Evolutionary conservation across 352 stramenopile species (phyloP), one percentile per base, ranked within the genome.

Genomic region (Globisporangium radiosum): DNA sequence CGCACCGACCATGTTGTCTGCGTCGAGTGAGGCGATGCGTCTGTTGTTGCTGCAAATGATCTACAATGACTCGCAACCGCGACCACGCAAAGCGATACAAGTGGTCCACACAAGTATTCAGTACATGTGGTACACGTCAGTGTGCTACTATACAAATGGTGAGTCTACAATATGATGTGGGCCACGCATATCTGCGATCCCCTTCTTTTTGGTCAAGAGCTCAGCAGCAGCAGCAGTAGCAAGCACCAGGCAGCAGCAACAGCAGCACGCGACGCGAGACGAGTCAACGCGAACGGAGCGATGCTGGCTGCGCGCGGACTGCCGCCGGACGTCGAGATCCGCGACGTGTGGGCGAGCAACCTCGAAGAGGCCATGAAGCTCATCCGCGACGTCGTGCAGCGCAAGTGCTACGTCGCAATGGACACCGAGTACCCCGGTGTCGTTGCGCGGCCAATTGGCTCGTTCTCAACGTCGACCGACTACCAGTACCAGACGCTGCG

Each of bases 401-500:
- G 88, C 49, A 97, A 98, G 69, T 97, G 92, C 49, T 99, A 98
- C 76, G 92, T 99, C 43, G 97, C 97, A 36, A 99, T 99, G 97
- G 97, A 99, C 76, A 99, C 97, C 5, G 97, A 99, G 83, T 99
- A 99, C 76, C 97, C 97, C 7, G 97, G 97, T 52, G 96, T 99
- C 14, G 97, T 99, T 43, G 97, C 97, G 10, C 92, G 97, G 15
- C 97, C 97, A 17, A 97, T 99, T 36, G 95, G 95, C 7, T 98
- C 98, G 64, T 96, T 97, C 63, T 78, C 83, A 51, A 96, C 81
- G n/a, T 96, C 90, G 51, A 88, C 87, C 8, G 96, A 99, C 68
- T 99, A 98, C 80, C 94, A 99, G 76, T 99, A 99, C 83, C 92
- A 97, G 75, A 98, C 92, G 33, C 72, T 99, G 64, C 96, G 97